These are phyloP conservation scores for Crithidia fasciculata DNA, from an alignment of 208 protist species.

Conservation along the genomic window DNA sequence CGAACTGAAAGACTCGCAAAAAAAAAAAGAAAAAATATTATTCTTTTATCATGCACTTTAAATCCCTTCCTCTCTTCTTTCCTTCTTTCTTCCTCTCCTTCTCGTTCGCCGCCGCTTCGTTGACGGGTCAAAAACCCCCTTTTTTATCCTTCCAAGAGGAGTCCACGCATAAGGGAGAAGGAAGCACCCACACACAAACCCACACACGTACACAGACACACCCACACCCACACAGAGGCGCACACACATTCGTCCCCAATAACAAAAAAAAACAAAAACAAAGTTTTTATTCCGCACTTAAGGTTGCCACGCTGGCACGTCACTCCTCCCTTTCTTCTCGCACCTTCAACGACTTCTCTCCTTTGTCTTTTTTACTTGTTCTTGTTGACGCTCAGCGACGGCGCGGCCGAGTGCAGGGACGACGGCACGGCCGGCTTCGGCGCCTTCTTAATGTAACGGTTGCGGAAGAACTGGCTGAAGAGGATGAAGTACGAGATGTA, in stretches of 20 bases:
- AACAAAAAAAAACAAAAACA: too few relatives aligned
- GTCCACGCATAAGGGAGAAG: too few relatives aligned
- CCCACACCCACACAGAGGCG: too few relatives aligned
- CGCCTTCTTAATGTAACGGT: conserved; percentile 49
- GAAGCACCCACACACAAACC: too few relatives aligned
- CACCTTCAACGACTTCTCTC: neutral
- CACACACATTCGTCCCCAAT: too few relatives aligned
- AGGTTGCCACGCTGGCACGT: too few relatives aligned
- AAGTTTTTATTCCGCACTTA: too few relatives aligned
- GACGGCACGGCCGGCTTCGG: conserved; percentile 21
- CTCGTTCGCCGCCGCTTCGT: neutral
- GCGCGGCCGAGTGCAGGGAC: neutral
- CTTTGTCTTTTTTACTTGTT: conserved; percentile 3
- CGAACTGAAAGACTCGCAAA: neutral
- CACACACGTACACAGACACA: too few relatives aligned
- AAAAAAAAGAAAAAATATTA: neutral
- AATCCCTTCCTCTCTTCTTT: neutral
- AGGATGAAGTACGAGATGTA: conserved; percentile 88
- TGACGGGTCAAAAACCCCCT: too few relatives aligned
- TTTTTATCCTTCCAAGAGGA: too few relatives aligned
- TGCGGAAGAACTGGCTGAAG: conserved; percentile 80
- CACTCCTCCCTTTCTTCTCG: too few relatives aligned
- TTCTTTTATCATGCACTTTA: conserved; percentile 6
- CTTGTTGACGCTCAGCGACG: conserved; percentile 8
- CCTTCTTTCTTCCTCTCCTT: neutral